Percentiles rank a stretch among this genome's conserved stretches.
Evolutionary conservation across 2,329 filamentous ascomycete species (phyloP).

Genomic region (Biscogniauxia mediterranea): DNA sequence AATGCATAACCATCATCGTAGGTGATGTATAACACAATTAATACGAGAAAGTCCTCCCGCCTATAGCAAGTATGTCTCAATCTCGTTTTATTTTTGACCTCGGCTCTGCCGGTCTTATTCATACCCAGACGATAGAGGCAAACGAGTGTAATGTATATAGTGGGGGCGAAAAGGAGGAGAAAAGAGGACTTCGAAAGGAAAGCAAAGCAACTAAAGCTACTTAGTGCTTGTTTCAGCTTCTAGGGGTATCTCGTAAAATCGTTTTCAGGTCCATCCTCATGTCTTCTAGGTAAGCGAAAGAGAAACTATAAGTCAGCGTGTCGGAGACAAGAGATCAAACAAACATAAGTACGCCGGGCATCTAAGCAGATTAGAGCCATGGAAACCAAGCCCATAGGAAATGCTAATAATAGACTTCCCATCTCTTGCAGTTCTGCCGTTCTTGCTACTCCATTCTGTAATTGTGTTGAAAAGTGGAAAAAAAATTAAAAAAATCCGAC

Average conservation of each 20-base stretch:
- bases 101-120: neutral
- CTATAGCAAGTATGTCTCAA: neutral
- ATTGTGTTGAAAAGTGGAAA: neutral
- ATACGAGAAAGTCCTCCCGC: neutral
- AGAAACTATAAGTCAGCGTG: neutral
- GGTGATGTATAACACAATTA: neutral
- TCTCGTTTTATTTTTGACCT: neutral
- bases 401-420: neutral
- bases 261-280: neutral
- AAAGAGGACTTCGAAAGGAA: neutral
- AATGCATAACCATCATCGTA: neutral
- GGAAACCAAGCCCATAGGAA: neutral
- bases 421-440: neutral
- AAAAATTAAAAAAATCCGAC: neutral
- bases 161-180: neutral
- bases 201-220: neutral
- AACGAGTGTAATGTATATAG: neutral
- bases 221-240: neutral
- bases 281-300: neutral
- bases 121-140: neutral
- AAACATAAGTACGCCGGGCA: neutral
- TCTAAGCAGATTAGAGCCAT: neutral
- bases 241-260: neutral
- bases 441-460: neutral
- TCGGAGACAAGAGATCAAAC: neutral